Evolutionary conservation across 2,329 filamentous ascomycete genomes (phyloP), one percentile per base, ranked within the genome.

Genomic region (Fusarium avenaceum): DNA sequence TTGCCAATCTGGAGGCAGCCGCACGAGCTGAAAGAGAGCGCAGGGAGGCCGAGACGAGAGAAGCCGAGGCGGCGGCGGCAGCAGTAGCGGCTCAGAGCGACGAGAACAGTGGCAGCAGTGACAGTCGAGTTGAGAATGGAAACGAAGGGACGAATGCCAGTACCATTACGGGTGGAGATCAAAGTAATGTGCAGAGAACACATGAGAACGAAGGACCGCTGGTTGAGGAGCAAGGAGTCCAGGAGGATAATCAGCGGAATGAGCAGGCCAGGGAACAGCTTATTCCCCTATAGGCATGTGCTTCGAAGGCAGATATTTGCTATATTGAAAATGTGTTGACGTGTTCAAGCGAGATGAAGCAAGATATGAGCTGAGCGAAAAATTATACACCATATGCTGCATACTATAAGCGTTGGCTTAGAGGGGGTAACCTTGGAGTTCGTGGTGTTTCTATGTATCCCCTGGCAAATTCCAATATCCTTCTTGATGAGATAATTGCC

Each of bases 1-100:
- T 91, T 63, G 85, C 84, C 24, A 82, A 86, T 44, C 75, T 88
- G 4, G 86, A 88, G 69, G 85, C 83, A 6, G 83, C 86, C 56
- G 83, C 82, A 39, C 79, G 82, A 49, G 80, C 76, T 3, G 84
- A 84, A 67, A 74, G 79, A 40, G 77, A 81, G 63, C 78, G 82
- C 26, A 78, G 78, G 67, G 81, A 85, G 59, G 80, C 79, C 2
- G 76, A 70, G 44, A 78, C 52, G 13, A 78, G 78, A 14, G 78
- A 78, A 42, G 74, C 79, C 39, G 76, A 76, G 30, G 74, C 74
- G 15, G 75, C 70, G 26, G 74, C 60, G 20, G 74, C 75, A 10
- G 76, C 76, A 1, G 65, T 65, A 2, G 70, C 70, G 20, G 74
- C 62, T 8, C 51, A 72, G 10, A 65, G 71, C 67, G 69, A 39